phyloP scores from a whole-genome alignment of 2,329 filamentous ascomycete species.

The Alternaria triticimaculans region DNA sequence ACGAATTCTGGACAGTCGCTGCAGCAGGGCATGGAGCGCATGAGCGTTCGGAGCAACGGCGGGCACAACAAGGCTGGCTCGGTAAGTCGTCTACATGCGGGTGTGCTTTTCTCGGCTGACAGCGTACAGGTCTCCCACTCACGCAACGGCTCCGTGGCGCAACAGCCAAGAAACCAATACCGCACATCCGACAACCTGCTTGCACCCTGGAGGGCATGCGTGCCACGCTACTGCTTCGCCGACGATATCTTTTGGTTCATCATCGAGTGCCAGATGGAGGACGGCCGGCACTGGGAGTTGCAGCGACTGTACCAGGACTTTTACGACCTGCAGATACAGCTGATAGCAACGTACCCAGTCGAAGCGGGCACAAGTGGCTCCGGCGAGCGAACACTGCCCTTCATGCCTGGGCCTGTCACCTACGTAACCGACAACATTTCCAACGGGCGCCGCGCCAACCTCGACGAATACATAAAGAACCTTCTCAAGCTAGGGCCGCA shows the following conservation, averaged over 20 bases:
- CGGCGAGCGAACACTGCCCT: slow-evolving; percentile 81
- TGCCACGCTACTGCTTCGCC: slow-evolving; percentile 92
- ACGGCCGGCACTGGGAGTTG: slow-evolving; percentile 90
- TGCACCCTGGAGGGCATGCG: slow-evolving; percentile 81
- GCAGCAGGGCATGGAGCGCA: slow-evolving; percentile 70
- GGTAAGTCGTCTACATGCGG: slow-evolving; percentile 31
- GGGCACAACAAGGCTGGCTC: slow-evolving; percentile 35
- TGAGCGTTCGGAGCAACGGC: slow-evolving; percentile 67
- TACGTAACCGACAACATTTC: slow-evolving; percentile 99
- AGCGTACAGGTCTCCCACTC: slow-evolving; percentile 37
- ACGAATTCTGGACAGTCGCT: slow-evolving; percentile 55
- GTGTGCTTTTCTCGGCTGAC: slow-evolving; percentile 15
- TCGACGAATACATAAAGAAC: slow-evolving; percentile 96
- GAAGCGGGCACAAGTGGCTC: slow-evolving; percentile 86
- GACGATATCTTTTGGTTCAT: slow-evolving; percentile 99
- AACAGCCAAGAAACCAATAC: slow-evolving; percentile 49
- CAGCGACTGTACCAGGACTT: slow-evolving; percentile 98
- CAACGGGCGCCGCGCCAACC: slow-evolving; percentile 86
- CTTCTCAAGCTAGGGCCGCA: slow-evolving; percentile 82
- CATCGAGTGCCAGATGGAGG: slow-evolving; percentile 88
- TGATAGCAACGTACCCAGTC: slow-evolving; percentile 87
- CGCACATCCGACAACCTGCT: slow-evolving; percentile 58
- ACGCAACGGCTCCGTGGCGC: slow-evolving; percentile 46
- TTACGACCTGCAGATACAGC: slow-evolving; percentile 96
- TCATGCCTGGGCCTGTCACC: slow-evolving; percentile 97